These are phyloP conservation scores for Capsaspora owczarzaki DNA, from an alignment of 78 protist species.

Conservation along the genomic window DNA sequence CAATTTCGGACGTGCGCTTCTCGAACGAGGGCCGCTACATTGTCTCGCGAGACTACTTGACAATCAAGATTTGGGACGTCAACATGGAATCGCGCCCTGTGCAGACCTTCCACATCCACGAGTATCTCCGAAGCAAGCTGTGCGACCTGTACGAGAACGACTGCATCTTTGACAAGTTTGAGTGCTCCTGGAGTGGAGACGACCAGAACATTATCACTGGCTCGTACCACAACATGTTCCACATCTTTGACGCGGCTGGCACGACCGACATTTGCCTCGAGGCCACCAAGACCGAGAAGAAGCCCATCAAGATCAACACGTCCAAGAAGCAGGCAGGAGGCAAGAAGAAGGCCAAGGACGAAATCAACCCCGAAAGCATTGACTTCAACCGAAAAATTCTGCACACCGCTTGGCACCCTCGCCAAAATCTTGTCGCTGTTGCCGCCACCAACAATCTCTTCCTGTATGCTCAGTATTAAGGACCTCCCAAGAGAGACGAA, in stretches of 20 bases:
- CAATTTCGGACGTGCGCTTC: constrained; percentile 81
- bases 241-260: constrained; percentile 66
- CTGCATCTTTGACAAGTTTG: constrained; percentile 89
- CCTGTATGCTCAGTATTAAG: background rate
- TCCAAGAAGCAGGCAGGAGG: background rate
- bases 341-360: background rate
- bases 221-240: constrained; percentile 77
- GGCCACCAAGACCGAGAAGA: constrained; percentile 14
- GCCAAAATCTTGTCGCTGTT: constrained; percentile 46
- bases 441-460: constrained; percentile 49
- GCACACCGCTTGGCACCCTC: constrained; percentile 65
- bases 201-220: constrained; percentile 69
- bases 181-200: constrained; percentile 63
- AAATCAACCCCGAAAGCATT: constrained; percentile 16
- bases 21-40: constrained; percentile 79
- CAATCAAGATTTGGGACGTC: constrained; percentile 87
- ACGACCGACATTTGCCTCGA: background rate
- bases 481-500: background rate
- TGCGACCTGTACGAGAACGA: constrained; percentile 91
- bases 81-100: constrained; percentile 60
- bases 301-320: background rate
- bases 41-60: constrained; percentile 87
- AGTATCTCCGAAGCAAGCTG: constrained; percentile 64
- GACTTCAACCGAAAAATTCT: constrained; percentile 48
- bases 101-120: constrained; percentile 69